Conservation (phyloP, 371 early-diverging fungal species). For the Mucor ambiguus region DNA sequence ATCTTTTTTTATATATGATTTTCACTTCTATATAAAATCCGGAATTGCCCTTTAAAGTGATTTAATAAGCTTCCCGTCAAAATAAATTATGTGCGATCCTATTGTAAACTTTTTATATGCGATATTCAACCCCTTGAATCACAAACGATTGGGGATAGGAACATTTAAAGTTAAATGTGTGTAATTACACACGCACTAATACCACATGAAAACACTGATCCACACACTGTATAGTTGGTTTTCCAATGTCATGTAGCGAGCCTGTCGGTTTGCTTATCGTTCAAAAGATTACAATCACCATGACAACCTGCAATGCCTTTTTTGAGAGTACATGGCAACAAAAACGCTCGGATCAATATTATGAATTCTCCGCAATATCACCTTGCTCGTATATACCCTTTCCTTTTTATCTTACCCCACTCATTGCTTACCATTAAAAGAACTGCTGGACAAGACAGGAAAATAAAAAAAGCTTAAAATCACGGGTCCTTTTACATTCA, state of each 20-base stretch:
- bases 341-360: slow-evolving; percentile 3
- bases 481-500: slow-evolving; percentile 2
- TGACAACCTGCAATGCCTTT: background rate
- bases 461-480: slow-evolving; percentile 1
- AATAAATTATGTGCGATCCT: background rate
- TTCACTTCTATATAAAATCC: slow-evolving; percentile 6
- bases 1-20: slow-evolving; percentile 5
- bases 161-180: slow-evolving; percentile 5
- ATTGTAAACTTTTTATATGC: slow-evolving; percentile 25
- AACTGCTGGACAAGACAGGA: background rate
- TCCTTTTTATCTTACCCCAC: slow-evolving; percentile 3
- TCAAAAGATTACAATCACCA: background rate
- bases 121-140: background rate
- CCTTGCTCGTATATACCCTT: background rate
- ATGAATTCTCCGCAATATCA: background rate
- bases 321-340: background rate
- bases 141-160: background rate
- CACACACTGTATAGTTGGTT: background rate
- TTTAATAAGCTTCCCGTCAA: slow-evolving; percentile 17
- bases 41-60: slow-evolving; percentile 12
- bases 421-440: slow-evolving; percentile 8
- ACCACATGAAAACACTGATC: slow-evolving; percentile 5
- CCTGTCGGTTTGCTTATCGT: background rate
- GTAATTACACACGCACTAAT: slow-evolving; percentile 7
- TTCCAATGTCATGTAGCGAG: background rate